Evolutionary conservation across 78 protist genomes (phyloP).

Genomic region (Dictyostelium discoideum): DNA sequence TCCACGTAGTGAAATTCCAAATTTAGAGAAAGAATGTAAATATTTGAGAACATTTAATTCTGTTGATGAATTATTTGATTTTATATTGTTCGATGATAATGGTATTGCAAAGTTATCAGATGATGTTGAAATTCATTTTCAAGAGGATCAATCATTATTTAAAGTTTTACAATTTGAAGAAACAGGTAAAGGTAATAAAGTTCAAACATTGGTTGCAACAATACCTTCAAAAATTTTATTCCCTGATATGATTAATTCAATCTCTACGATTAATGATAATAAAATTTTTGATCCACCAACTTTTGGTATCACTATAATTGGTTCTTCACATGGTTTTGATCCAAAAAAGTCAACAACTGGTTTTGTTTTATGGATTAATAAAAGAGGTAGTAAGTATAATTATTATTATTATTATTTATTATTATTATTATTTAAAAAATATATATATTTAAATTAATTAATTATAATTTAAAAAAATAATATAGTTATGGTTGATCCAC

Average conservation of each 20-base stretch:
- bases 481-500: conserved; percentile 87
- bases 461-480: background rate
- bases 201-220: background rate
- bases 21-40: conserved; percentile 59
- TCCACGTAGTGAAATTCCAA: conserved; percentile 56
- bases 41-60: conserved; percentile 63
- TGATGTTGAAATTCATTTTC: conserved; percentile 50
- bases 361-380: conserved; percentile 86
- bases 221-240: conserved; percentile 47
- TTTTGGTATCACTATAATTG: conserved; percentile 87
- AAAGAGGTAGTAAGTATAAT: conserved; percentile 84
- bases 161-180: background rate
- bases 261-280: conserved; percentile 25
- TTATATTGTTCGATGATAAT: conserved; percentile 61
- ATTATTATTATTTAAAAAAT: background rate
- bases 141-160: conserved; percentile 17
- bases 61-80: conserved; percentile 67
- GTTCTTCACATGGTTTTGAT: conserved; percentile 85
- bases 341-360: conserved; percentile 86
- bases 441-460: background rate
- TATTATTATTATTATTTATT: no score
- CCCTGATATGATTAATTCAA: conserved; percentile 47
- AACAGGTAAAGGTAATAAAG: background rate
- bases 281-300: conserved; percentile 84
- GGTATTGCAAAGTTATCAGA: conserved; percentile 43